phyloP scores from a whole-genome alignment of 805 yeast genomes.

The Metschnikowia hibisci region DNA sequence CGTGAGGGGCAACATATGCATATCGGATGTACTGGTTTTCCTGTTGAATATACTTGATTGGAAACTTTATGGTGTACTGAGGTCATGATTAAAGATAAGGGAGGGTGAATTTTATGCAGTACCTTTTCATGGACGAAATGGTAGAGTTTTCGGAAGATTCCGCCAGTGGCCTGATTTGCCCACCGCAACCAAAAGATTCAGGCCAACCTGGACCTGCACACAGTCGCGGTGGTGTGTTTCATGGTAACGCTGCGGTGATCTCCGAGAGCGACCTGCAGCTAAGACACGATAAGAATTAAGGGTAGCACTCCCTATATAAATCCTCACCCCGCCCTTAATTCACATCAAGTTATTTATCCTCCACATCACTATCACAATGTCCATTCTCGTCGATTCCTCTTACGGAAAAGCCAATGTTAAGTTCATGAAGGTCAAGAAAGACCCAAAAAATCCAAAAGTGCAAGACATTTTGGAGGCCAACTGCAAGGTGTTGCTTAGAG shows the following conservation, averaged over 20 bases:
- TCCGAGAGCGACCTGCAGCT: constrained; percentile 6
- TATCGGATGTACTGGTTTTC: too few relatives aligned
- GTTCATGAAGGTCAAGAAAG: constrained; percentile 82
- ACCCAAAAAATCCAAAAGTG: constrained; percentile 62
- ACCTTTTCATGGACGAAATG: not conserved
- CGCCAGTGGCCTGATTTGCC: not conserved
- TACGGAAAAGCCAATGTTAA: constrained; percentile 95
- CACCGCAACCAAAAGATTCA: not conserved
- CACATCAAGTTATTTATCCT: not conserved
- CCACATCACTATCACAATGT: constrained; percentile 9
- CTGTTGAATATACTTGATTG: too few relatives aligned
- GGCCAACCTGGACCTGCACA: not conserved
- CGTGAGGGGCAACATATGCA: too few relatives aligned
- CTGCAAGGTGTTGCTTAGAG: constrained; percentile 69
- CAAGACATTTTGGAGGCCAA: constrained; percentile 88
- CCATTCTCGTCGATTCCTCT: constrained; percentile 40
- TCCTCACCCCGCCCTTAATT: not conserved
- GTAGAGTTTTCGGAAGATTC: not conserved
- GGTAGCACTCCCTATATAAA: constrained; percentile 2
- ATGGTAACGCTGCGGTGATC: constrained; percentile 8
- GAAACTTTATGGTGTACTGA: too few relatives aligned
- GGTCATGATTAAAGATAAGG: too few relatives aligned
- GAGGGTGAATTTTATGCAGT: too few relatives aligned
- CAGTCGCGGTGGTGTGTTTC: not conserved
- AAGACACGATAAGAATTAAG: constrained; percentile 3